Base-by-base conservation (phyloP, 306 rosid genomes). In the Cicer chorassanicum region DNA sequence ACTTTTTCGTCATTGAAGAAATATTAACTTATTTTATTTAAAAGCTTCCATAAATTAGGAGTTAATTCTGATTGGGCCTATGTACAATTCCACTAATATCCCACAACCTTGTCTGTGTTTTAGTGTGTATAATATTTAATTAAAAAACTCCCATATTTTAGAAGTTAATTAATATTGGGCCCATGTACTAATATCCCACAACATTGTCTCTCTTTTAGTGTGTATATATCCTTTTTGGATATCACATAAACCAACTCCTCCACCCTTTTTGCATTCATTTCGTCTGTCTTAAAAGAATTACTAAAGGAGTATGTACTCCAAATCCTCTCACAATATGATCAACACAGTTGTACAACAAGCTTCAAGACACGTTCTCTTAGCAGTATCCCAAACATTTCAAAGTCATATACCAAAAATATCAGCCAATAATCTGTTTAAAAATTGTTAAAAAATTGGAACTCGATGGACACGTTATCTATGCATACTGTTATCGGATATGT, bases 191-290 rank as follows among this genome's bases (percentile, higher is more conserved):
- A 57, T 57, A 21, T 29, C 14, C 40, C 40, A 57, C 14, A 5
- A 12, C 15, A 34, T 57, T 57, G 64, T 4, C 40, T 11, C 64
- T 57, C 67, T 61, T 61, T 11, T 59, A 29, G 65, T 6, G 9
- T 59, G 41, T 11, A 24, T 59, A 12, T 11, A 11, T 59, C 41
- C 16, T 24, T 59, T 59, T 24, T 61, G 67, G 11, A 38, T 13
- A 36, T 44, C 21, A 61, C 66, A 34, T 34, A 62, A 14, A 38
- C 49, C 68, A 40, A 64, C 13, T 64, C 69, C 8, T 64, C 69
- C 13, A 8, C 49, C 49, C 34, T 44, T 10, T 9, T 7, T 10
- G 14, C 49, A 5, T 64, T 64, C 69, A 40, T 64, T 41, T 64
- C 14, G 49, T 64, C 14, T 40, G 13, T 62, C 69, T 40, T 40